Percentiles rank a stretch among this genome's conserved stretches.
Conservation (phyloP, 2,329 filamentous ascomycete genomes). For the Fusarium fracticaudum region DNA sequence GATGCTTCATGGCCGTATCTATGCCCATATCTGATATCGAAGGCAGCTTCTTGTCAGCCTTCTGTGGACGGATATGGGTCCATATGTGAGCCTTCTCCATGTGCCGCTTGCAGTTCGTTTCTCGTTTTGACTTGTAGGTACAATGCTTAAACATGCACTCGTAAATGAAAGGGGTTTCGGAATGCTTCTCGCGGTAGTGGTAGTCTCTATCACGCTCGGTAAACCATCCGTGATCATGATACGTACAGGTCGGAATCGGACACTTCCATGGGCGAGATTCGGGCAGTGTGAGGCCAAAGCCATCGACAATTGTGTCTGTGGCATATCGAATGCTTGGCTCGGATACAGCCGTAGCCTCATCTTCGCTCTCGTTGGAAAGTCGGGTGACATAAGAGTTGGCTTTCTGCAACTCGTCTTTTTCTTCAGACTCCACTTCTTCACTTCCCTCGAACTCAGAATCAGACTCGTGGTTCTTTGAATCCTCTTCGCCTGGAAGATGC, state of each 20-base stretch:
- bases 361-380: rapidly evolving
- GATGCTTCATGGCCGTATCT: rapidly evolving
- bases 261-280: slow-evolving; percentile 92
- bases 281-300: rapidly evolving
- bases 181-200: slow-evolving; percentile 96
- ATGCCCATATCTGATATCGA: slow-evolving; percentile 19
- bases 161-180: slow-evolving; percentile 78
- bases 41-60: slow-evolving; percentile 74
- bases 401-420: neutral
- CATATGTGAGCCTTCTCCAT: slow-evolving; percentile 97
- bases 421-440: rapidly evolving
- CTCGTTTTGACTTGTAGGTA: slow-evolving; percentile 92
- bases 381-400: neutral
- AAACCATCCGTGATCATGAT: slow-evolving; percentile 87
- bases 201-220: slow-evolving; percentile 97
- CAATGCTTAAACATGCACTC: slow-evolving; percentile 85
- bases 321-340: neutral
- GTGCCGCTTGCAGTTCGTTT: slow-evolving; percentile 96
- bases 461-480: rapidly evolving
- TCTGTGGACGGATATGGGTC: slow-evolving; percentile 89
- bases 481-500: rapidly evolving
- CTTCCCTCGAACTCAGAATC: too few species aligned
- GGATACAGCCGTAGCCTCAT: neutral
- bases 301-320: slow-evolving; percentile 85
- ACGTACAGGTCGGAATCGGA: slow-evolving; percentile 83